A percentile compares a stretch with the other conserved stretches of the same genome.
These are phyloP conservation scores for Apiospora sp. DNA, from an alignment of 2,329 filamentous ascomycete genomes.

Conservation along the genomic window DNA sequence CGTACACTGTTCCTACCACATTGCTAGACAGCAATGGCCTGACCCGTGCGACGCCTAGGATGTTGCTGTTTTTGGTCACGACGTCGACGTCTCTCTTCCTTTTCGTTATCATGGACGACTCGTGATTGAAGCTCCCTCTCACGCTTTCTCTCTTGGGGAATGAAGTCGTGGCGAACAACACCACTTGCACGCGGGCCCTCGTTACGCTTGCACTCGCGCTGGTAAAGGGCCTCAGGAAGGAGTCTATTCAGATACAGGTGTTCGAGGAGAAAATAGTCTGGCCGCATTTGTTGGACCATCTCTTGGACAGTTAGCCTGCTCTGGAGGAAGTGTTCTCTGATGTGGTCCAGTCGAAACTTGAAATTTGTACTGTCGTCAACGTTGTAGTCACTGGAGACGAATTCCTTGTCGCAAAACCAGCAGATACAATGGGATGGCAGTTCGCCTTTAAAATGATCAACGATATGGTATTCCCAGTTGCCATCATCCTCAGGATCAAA, in stretches of 20 bases:
- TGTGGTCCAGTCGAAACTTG: constrained; percentile 56
- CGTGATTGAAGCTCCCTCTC: neutral
- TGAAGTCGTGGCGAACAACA: neutral
- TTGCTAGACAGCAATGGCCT: neutral
- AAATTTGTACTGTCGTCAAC: constrained; percentile 42
- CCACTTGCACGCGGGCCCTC: neutral
- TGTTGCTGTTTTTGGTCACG: neutral
- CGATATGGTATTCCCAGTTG: constrained; percentile 57
- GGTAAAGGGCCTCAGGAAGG: constrained; percentile 28
- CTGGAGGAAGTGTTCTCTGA: constrained; percentile 52
- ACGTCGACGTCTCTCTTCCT: neutral
- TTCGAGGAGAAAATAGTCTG: constrained; percentile 89
- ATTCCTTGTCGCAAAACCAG: constrained; percentile 58
- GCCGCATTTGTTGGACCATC: constrained; percentile 74
- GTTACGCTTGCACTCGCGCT: neutral
- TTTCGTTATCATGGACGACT: neutral
- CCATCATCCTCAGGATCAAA: constrained; percentile 50
- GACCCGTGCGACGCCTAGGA: neutral
- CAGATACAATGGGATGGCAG: constrained; percentile 52
- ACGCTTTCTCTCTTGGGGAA: neutral
- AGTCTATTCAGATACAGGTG: constrained; percentile 52
- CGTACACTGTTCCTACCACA: neutral
- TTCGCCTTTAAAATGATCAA: constrained; percentile 44
- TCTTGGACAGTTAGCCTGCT: constrained; percentile 34
- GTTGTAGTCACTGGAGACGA: constrained; percentile 34